phyloP scores from a whole-genome alignment of 2,329 filamentous ascomycete species.

The Pezicula radicicola region DNA sequence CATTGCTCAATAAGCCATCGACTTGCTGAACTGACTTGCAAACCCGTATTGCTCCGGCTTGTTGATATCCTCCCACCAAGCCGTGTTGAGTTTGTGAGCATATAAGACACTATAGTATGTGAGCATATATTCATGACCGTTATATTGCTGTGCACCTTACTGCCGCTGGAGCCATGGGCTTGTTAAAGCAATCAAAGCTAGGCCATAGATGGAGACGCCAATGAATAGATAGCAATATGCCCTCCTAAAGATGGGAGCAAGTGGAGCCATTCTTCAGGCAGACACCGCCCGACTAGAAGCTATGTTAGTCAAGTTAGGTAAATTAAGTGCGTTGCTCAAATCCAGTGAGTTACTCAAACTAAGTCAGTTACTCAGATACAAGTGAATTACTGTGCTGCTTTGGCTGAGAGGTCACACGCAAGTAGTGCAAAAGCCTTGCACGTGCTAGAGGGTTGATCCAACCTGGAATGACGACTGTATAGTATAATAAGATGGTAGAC shows the following conservation, averaged over 20 bases:
- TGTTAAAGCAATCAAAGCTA: constrained; percentile 62
- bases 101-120: constrained; percentile 62
- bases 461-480: no score
- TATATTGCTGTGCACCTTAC: constrained; percentile 47
- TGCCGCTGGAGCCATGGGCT: constrained; percentile 75
- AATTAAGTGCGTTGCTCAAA: not conserved
- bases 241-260: constrained; percentile 44
- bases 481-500: no score
- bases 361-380: not conserved
- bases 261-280: constrained; percentile 17
- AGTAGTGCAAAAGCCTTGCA: no score
- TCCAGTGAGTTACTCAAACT: not conserved
- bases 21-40: constrained; percentile 54
- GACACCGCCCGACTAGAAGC: not conserved
- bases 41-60: constrained; percentile 83
- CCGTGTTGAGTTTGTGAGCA: constrained; percentile 73
- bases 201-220: constrained; percentile 61
- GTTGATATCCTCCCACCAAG: constrained; percentile 69
- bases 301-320: not conserved
- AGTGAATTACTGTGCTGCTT: no score
- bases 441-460: no score
- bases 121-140: not conserved
- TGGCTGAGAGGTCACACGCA: no score
- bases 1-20: not conserved
- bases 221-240: constrained; percentile 49